Percentiles rank a stretch among this genome's conserved stretches.
Conservation (phyloP, 2,329 filamentous ascomycete species). For the Dactylellina drechsleri region DNA sequence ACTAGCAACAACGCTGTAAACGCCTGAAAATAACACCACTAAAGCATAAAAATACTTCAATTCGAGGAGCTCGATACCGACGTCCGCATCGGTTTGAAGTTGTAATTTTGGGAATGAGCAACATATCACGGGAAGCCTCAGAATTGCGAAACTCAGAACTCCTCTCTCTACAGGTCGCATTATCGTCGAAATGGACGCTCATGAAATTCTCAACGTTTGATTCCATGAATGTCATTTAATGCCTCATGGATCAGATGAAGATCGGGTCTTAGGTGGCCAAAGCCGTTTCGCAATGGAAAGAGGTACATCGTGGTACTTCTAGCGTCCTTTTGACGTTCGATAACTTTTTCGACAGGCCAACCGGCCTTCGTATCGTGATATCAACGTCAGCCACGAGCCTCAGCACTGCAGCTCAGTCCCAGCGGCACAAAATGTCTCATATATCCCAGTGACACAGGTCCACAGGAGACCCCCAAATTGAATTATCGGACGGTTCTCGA, state of each 20-base stretch:
- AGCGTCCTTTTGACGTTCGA: background rate
- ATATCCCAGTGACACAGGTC: constrained; percentile 6
- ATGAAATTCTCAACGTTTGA: background rate
- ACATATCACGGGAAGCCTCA: background rate
- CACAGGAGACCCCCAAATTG: constrained; percentile 21
- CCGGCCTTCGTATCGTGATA: constrained; percentile 20
- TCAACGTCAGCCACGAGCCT: background rate
- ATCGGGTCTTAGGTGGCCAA: constrained; percentile 24
- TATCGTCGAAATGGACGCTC: constrained; percentile 18
- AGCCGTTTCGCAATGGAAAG: constrained; percentile 3
- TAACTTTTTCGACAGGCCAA: background rate
- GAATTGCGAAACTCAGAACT: constrained; percentile 5
- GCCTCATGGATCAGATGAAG: constrained; percentile 45
- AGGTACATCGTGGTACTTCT: constrained; percentile 45
- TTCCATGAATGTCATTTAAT: constrained; percentile 34
- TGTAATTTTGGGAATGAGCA: constrained; percentile 22
- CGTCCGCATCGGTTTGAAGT: background rate
- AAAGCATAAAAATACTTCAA: constrained; percentile 12
- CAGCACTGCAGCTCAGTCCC: background rate
- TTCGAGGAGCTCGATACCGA: constrained; percentile 29
- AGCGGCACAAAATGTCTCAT: constrained; percentile 52
- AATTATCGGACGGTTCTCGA: constrained; percentile 25
- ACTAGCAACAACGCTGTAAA: constrained; percentile 12
- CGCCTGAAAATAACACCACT: constrained; percentile 25
- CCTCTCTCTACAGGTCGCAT: constrained; percentile 29